Percentiles rank a stretch among this genome's conserved stretches.
Conservation (phyloP, 208 protist species). For the Acanthamoeba sp. region DNA sequence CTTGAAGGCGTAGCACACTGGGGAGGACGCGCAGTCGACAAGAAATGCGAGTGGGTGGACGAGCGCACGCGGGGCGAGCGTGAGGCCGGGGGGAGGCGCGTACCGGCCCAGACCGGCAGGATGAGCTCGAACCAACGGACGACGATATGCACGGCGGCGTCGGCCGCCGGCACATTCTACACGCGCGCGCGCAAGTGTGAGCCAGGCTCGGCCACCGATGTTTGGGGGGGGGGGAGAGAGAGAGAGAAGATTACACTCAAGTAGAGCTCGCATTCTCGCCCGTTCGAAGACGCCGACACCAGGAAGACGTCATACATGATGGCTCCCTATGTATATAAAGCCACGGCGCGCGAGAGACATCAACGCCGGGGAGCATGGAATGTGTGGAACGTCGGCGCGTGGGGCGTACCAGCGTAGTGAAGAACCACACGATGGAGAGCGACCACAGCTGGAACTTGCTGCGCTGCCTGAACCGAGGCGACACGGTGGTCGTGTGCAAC, state of each 20-base stretch:
- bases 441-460: conserved; percentile 71
- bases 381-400: neutral
- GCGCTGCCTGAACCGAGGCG: conserved; percentile 26
- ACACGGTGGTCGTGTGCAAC: neutral
- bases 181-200: neutral
- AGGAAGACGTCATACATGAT: conserved; percentile 64
- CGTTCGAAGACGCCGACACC: conserved; percentile 22
- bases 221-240: too few species aligned
- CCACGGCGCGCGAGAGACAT: neutral
- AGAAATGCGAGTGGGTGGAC: too few species aligned
- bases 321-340: neutral
- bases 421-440: conserved; percentile 64
- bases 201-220: neutral
- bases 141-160: neutral
- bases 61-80: too few species aligned
- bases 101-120: conserved; percentile 56
- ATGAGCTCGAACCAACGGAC: conserved; percentile 67
- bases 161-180: conserved; percentile 41
- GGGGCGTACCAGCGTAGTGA: conserved; percentile 18
- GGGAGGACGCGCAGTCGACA: neutral
- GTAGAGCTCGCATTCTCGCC: conserved; percentile 35
- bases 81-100: too few species aligned
- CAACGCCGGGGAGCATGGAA: neutral
- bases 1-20: conserved; percentile 65
- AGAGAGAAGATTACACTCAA: conserved; percentile 22